Evolutionary conservation across 257 asterid species (phyloP), one percentile per base, ranked within the genome.

Genomic region (Solanum tacnaense): DNA sequence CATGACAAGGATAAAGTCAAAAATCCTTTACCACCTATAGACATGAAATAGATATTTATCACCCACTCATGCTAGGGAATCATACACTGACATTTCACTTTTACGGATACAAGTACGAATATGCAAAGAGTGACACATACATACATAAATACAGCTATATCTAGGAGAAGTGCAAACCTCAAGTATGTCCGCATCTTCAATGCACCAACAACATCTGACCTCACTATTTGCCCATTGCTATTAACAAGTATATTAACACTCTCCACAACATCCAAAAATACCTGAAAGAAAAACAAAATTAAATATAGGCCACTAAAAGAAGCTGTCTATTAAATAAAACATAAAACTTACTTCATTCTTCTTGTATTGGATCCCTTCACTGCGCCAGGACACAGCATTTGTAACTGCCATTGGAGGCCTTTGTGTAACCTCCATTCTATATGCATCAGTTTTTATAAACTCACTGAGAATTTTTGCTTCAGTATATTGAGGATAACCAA

Each of bases 401-500:
- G 99, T 97, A 41, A 97, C 99, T 3, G 99, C 99, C 99, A 97
- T 97, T 49, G 99, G 99, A 91, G 99, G 99, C 92, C 99, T 95
- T 92, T 97, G 99, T 23, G 98, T 62, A 86, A 94, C 99, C 91
- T 97, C 99, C 99, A 97, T 96, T 90, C 98, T 92, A 89, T 97
- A 97, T 89, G 99, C 99, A 92, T 97, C 99, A 46, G 98, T 97
- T 94, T 97, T 97, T 84, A 97, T 97, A 92, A 96, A 97, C 93
- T 97, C 99, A 31, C 99, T 95, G 32, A 97, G 98, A 90, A 97
- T 97, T 92, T 96, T 97, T 71, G 99, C 99, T 92, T 97, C 99
- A 27, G 99, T 97, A 85, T 86, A 97, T 94, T 97, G 99, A 62
- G 99, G 99, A 90, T 97, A 97, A 73, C 99, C 99, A 87, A 96